phyloP scores from a whole-genome alignment of 306 rosid species.

The Clitoria ternatea region DNA sequence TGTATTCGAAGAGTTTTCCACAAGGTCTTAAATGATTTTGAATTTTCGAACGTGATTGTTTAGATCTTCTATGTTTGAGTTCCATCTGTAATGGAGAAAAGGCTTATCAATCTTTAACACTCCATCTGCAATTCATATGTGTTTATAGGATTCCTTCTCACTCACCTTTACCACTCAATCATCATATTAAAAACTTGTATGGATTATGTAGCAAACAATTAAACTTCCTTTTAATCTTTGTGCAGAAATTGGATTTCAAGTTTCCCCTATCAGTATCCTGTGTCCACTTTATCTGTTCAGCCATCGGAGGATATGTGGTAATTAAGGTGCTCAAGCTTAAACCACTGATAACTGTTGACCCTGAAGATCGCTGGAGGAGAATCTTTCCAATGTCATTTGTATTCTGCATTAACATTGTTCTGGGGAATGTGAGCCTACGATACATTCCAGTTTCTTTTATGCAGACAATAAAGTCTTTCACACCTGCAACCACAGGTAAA shows the following conservation, averaged over 20 bases:
- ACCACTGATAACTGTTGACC: constrained; percentile 81
- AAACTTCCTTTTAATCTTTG: background rate
- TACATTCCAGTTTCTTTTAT: constrained; percentile 98
- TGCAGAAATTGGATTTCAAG: constrained; percentile 96
- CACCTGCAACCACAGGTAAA: constrained; percentile 96
- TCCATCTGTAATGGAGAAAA: background rate
- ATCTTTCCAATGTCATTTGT: constrained; percentile 99
- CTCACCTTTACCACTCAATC: background rate
- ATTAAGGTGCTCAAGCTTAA: constrained; percentile 84
- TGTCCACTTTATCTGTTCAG: constrained; percentile 90
- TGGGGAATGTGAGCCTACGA: constrained; percentile 94
- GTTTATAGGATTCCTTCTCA: constrained; percentile 6
- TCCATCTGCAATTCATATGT: background rate
- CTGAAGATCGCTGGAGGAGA: constrained; percentile 93
- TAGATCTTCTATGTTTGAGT: background rate
- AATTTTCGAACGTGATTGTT: background rate
- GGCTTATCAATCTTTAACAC: background rate
- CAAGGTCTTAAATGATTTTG: background rate
- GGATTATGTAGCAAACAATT: background rate
- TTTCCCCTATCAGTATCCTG: constrained; percentile 88
- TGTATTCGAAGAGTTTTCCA: background rate
- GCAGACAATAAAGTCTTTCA: constrained; percentile 98
- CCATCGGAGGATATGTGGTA: constrained; percentile 74
- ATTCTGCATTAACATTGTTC: constrained; percentile 88
- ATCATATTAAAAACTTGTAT: constrained; percentile 4